These are phyloP conservation scores for Solanum pimpinellifolium DNA, from an alignment of 257 asterid genomes.

Conservation along the genomic window DNA sequence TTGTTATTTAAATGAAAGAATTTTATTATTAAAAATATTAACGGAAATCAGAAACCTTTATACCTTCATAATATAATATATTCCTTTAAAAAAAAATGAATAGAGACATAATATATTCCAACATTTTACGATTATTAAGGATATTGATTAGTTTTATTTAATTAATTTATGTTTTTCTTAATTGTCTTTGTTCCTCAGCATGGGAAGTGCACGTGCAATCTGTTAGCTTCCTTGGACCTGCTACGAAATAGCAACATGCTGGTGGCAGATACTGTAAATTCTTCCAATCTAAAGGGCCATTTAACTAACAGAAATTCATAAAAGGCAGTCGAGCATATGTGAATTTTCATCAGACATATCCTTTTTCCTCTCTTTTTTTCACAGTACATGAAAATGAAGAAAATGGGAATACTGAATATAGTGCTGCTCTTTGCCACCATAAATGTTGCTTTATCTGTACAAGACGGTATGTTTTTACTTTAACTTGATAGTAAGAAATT, in stretches of 20 bases:
- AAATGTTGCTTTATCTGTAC: conserved; percentile 14
- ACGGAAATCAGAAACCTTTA: background rate
- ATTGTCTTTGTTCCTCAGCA: background rate
- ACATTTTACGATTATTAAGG: background rate
- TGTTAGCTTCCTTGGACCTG: background rate
- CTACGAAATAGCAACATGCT: background rate
- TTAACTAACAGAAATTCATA: conserved; percentile 17
- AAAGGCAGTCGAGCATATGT: conserved; percentile 12
- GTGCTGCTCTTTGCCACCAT: conserved; percentile 17
- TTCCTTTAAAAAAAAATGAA: background rate
- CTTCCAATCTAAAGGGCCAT: conserved; percentile 2
- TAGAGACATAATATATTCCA: background rate
- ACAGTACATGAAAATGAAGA: conserved; percentile 16
- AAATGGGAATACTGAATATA: background rate
- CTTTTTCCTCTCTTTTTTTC: background rate
- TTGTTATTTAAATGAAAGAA: background rate
- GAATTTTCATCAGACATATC: conserved; percentile 10
- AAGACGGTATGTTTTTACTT: conserved; percentile 20
- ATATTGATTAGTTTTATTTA: background rate
- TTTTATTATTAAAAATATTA: background rate
- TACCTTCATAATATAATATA: background rate
- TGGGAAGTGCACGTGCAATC: conserved; percentile 12
- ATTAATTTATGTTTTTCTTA: background rate
- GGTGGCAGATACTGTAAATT: conserved; percentile 23
- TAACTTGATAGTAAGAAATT: background rate